Percentiles rank a stretch among this genome's conserved stretches.
Evolutionary conservation across 2,329 filamentous ascomycete species (phyloP).

Genomic region (Orbilia brochopaga): DNA sequence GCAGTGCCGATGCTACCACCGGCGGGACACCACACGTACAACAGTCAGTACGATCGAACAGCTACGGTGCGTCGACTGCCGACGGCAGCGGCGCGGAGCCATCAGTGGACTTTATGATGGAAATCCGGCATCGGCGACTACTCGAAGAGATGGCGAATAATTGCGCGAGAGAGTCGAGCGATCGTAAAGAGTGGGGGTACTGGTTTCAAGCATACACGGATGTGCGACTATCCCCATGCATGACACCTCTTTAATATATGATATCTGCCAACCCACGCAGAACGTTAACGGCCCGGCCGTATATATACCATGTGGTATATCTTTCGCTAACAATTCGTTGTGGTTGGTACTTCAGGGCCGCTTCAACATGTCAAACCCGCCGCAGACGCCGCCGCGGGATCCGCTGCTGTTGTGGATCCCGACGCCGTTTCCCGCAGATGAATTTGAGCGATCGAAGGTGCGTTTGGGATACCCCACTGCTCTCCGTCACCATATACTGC

Average conservation of each 20-base stretch:
- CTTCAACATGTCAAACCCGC: constrained; percentile 57
- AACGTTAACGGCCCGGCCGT: too few relatives aligned
- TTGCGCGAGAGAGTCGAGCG: constrained; percentile 24
- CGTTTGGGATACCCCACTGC: neutral
- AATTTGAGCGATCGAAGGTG: constrained; percentile 26
- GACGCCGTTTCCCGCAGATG: constrained; percentile 35
- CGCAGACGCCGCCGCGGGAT: constrained; percentile 55
- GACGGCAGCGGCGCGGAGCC: neutral
- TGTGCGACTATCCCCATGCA: constrained; percentile 13
- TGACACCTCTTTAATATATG: neutral
- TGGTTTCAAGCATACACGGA: constrained; percentile 47
- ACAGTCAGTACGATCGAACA: neutral
- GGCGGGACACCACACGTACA: neutral
- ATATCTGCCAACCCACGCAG: too few relatives aligned
- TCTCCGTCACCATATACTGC: neutral
- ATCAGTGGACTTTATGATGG: constrained; percentile 19
- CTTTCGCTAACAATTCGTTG: constrained; percentile 8
- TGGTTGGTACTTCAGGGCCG: constrained; percentile 55
- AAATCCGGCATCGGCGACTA: constrained; percentile 34
- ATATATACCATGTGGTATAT: neutral
- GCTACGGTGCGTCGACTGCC: neutral
- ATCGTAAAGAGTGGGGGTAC: constrained; percentile 46
- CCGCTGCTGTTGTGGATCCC: constrained; percentile 52
- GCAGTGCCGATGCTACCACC: neutral
- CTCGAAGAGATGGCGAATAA: constrained; percentile 45